These are phyloP conservation scores for Perkinsus marinus DNA, from an alignment of 169 alveolate genomes.

Conservation along the genomic window DNA sequence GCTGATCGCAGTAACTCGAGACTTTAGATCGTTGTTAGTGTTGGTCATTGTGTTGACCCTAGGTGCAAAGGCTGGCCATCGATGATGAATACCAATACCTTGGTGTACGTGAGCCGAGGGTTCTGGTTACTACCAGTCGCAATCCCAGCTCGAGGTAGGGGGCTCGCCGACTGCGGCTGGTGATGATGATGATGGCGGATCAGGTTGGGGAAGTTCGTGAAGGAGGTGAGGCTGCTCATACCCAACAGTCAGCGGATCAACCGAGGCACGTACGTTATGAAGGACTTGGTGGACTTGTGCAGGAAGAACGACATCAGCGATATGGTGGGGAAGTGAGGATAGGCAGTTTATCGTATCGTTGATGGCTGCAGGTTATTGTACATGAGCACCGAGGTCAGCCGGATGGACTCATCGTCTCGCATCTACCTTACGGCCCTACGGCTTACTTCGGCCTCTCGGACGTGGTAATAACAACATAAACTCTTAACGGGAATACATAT, in stretches of 20 bases:
- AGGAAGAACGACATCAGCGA: constrained; percentile 84
- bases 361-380: constrained; percentile 43
- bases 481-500: too few relatives aligned
- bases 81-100: constrained; percentile 10
- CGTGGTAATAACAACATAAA: constrained; percentile 46
- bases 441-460: constrained; percentile 87
- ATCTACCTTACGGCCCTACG: constrained; percentile 98
- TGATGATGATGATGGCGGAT: constrained; percentile 69
- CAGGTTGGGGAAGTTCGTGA: constrained; percentile 80
- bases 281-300: constrained; percentile 81
- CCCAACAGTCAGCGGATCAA: constrained; percentile 89
- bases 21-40: too few relatives aligned
- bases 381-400: constrained; percentile 92
- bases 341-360: constrained; percentile 39
- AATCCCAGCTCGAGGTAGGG: constrained; percentile 67
- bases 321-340: constrained; percentile 14
- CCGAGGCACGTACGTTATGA: constrained; percentile 82
- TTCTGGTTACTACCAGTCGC: constrained; percentile 91
- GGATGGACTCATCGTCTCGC: constrained; percentile 92
- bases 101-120: constrained; percentile 79
- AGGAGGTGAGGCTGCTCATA: constrained; percentile 81
- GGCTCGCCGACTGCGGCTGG: constrained; percentile 78
- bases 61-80: neutral
- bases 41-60: too few relatives aligned
- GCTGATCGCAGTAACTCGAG: too few relatives aligned